These are phyloP conservation scores for Vigna hirtella DNA, from an alignment of 306 rosid species.

Conservation along the genomic window DNA sequence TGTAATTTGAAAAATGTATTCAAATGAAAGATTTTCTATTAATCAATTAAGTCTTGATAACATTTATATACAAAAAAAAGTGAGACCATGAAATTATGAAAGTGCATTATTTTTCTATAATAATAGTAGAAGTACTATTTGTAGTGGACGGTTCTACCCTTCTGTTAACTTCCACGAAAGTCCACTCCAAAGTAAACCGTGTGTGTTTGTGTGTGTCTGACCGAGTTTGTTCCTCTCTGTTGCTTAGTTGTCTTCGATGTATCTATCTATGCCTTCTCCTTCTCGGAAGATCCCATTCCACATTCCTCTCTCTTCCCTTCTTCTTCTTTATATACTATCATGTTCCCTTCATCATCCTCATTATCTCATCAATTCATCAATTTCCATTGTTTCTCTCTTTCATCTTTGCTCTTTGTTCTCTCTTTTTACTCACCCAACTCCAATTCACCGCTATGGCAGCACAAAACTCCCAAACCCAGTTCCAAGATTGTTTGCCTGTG, in stretches of 20 bases:
- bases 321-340: constrained; percentile 35
- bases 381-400: constrained; percentile 16
- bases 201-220: constrained; percentile 5
- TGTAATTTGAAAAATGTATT: too few species aligned
- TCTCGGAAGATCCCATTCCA: constrained; percentile 59
- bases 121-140: background rate
- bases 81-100: background rate
- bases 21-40: too few species aligned
- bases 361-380: constrained; percentile 21
- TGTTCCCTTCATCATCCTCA: constrained; percentile 21
- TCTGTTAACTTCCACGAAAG: constrained; percentile 53
- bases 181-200: background rate
- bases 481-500: constrained; percentile 73
- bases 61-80: too few species aligned
- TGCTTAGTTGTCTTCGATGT: constrained; percentile 67
- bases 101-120: too few species aligned
- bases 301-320: constrained; percentile 19
- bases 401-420: background rate
- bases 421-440: background rate
- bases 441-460: constrained; percentile 52
- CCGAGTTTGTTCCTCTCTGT: constrained; percentile 40
- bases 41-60: too few species aligned
- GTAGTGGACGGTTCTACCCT: constrained; percentile 50
- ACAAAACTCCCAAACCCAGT: constrained; percentile 52
- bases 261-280: constrained; percentile 55